Evolutionary conservation across 495 filamentous ascomycete species (phyloP), one percentile per base, ranked within the genome.

Genomic region (Achaetomiella virescens): DNA sequence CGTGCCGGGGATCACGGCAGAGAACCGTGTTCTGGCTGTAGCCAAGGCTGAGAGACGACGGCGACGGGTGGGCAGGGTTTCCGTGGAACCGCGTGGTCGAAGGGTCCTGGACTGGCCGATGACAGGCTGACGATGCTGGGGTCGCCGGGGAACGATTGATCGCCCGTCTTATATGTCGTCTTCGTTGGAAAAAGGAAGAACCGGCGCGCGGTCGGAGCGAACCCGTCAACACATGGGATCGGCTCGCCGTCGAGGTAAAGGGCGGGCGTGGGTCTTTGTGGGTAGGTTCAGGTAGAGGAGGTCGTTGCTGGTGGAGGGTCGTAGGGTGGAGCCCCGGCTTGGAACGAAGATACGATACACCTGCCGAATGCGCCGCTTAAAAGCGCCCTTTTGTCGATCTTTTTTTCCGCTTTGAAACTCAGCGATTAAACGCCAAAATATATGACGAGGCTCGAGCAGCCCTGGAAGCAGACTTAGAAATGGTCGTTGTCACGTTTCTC

Each of bases 1-100:
- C 36, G 41, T 60, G 69, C 54, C 43, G n/a, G 38, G 11, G 24
- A 1, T 25, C 49, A 41, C 22, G 49, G 31, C 10, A 40, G 38
- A 48, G 14, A 42, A 46, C 21, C 24, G 48, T 20, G 35, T 33
- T 52, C 37, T 55, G 31, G 9, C 21, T 14, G 51, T 9, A 3
- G 40, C 6, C 20, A 15, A 29, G 20, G 18, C 15, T 25, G 29
- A 14, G 31, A n/a, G 33, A 18, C 14, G 46, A 33, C 2, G 22
- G 22, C 48, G 42, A 40, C 36, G 40, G 47, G 22, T 29, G 20
- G 27, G 6, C 15, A n/a, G 36, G 17, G 33, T 38, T 3, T 36
- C 15, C 22, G 48, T 54, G 36, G 24, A 27, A 29, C 43, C 11
- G 43, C 12, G 14, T 29, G 6, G 18, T 3, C 41, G 8, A 14